Conservation (phyloP, 2,329 filamentous ascomycete species). For the Exophiala calicioides region DNA sequence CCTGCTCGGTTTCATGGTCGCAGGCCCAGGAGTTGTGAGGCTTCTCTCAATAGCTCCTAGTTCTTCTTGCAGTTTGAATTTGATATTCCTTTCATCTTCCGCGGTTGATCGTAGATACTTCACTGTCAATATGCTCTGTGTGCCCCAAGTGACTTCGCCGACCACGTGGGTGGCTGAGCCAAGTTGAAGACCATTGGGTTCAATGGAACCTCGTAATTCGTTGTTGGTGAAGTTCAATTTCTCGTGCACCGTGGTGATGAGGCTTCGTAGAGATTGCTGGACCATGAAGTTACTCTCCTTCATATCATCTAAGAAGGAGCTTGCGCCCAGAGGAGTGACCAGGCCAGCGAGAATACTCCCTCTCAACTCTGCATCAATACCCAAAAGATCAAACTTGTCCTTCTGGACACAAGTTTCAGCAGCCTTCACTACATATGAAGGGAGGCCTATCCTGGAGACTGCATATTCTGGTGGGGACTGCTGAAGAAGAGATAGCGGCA, state of each 20-base stretch:
- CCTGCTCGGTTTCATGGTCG: no score
- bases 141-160: conserved; percentile 26
- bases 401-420: conserved; percentile 17
- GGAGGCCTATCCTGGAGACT: conserved; percentile 4
- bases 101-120: conserved; percentile 5
- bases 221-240: conserved; percentile 17
- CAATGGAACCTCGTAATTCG: conserved; percentile 9
- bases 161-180: conserved; percentile 26
- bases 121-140: conserved; percentile 21
- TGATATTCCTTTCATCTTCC: conserved; percentile 3
- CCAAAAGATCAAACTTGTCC: conserved; percentile 24
- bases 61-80: not conserved
- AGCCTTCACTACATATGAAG: not conserved
- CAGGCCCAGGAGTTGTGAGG: not conserved
- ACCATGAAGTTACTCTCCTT: conserved; percentile 14
- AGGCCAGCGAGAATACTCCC: conserved; percentile 29
- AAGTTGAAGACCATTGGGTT: conserved; percentile 3
- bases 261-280: conserved; percentile 21
- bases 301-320: conserved; percentile 18
- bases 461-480: conserved; percentile 8
- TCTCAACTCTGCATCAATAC: conserved; percentile 20
- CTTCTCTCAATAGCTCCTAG: not conserved
- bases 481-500: conserved; percentile 17
- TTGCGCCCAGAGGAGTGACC: conserved; percentile 15
- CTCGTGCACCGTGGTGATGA: conserved; percentile 20